These are phyloP conservation scores for Avena eriantha DNA, from an alignment of 176 grass and related monocot species.

Conservation along the genomic window DNA sequence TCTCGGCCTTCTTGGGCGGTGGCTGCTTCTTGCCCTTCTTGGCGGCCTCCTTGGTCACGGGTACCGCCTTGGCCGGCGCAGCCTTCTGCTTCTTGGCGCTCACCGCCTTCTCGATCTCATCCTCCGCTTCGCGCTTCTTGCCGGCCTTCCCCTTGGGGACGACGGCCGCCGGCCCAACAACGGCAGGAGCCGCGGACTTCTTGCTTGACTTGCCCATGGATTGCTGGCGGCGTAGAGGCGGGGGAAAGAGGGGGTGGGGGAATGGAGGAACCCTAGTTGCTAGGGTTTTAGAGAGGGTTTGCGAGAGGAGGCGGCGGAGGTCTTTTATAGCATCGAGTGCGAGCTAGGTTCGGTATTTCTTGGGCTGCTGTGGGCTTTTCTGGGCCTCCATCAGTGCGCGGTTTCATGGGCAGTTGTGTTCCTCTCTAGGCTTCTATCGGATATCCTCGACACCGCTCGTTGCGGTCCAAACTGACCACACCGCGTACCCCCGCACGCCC, in stretches of 20 bases:
- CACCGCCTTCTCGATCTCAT: slow-evolving; percentile 57
- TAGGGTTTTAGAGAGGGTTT: slow-evolving; percentile 70
- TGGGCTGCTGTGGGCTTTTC: background rate
- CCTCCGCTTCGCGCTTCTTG: slow-evolving; percentile 72
- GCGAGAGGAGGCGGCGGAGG: background rate
- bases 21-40: slow-evolving; percentile 72
- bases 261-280: slow-evolving; percentile 39
- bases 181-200: slow-evolving; percentile 44
- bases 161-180: slow-evolving; percentile 27
- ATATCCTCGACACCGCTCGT: no score
- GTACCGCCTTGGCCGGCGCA: slow-evolving; percentile 39
- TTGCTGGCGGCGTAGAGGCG: slow-evolving; percentile 29
- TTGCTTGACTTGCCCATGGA: slow-evolving; percentile 70
- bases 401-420: no score
- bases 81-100: slow-evolving; percentile 80
- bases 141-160: slow-evolving; percentile 50
- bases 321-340: slow-evolving; percentile 6
- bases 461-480: no score
- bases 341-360: background rate
- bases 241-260: background rate
- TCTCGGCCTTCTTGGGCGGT: slow-evolving; percentile 53
- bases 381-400: background rate
- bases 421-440: no score
- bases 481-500: no score
- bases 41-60: slow-evolving; percentile 1